These are phyloP conservation scores for Solanum hybrid DNA, from an alignment of 305 asterid genomes.

Conservation along the genomic window DNA sequence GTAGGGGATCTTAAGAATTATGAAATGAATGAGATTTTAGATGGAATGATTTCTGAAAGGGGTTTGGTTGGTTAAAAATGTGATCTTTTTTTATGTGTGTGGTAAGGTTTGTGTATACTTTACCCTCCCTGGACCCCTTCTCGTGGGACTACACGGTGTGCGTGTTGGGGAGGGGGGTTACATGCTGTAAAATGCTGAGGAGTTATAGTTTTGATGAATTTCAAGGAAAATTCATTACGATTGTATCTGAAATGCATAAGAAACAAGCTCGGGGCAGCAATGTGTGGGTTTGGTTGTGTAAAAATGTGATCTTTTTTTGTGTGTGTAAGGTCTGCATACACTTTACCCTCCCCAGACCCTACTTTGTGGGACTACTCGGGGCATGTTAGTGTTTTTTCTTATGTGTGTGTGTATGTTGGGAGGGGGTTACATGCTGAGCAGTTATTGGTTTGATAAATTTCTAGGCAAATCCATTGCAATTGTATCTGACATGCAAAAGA, in stretches of 20 bases:
- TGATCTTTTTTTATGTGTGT: background rate
- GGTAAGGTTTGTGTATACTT: background rate
- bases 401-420: background rate
- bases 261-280: no score
- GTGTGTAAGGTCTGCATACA: background rate
- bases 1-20: background rate
- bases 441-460: background rate
- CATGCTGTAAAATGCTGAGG: no score
- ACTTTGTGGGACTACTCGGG: background rate
- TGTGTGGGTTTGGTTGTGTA: conserved; percentile 21
- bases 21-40: background rate
- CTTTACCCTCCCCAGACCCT: background rate
- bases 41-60: background rate
- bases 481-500: conserved; percentile 71
- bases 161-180: no score
- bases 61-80: background rate
- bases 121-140: background rate
- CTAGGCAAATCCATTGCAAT: conserved; percentile 38
- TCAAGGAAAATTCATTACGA: background rate
- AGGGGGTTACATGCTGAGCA: background rate
- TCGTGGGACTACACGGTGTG: background rate
- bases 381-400: background rate
- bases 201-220: background rate
- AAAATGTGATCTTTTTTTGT: background rate
- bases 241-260: no score